phyloP scores from a whole-genome alignment of 2,329 filamentous ascomycete genomes.

The Monosporascus sp. region DNA sequence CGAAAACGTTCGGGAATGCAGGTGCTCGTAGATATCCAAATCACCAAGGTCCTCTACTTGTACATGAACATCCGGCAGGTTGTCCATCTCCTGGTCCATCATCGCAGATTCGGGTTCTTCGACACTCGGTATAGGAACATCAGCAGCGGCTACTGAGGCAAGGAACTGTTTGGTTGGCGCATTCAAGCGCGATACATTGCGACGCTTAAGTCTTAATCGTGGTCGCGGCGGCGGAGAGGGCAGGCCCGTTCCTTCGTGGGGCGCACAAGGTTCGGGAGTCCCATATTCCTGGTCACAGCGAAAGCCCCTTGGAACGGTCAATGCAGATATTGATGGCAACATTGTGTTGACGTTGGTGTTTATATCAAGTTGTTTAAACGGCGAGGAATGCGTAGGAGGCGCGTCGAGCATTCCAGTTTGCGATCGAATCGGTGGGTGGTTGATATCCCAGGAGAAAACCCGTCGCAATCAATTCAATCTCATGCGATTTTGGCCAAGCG shows the following conservation, averaged over 20 bases:
- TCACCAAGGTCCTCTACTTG: conserved; percentile 27
- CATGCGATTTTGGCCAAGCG: neutral
- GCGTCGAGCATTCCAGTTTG: neutral
- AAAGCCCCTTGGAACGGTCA: conserved; percentile 39
- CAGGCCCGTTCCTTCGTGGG: conserved; percentile 30
- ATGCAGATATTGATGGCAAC: conserved; percentile 40
- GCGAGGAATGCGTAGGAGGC: neutral
- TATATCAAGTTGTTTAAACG: neutral
- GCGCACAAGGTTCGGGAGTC: conserved; percentile 47
- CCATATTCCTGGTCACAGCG: conserved; percentile 32
- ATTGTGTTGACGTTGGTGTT: conserved; percentile 23
- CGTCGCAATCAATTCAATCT: neutral
- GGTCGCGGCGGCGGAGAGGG: conserved; percentile 45
- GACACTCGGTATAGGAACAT: conserved; percentile 60
- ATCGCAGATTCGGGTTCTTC: conserved; percentile 44
- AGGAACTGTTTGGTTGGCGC: conserved; percentile 61
- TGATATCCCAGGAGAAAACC: neutral
- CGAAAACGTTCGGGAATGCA: conserved; percentile 40
- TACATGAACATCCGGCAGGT: conserved; percentile 29
- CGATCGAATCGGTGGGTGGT: neutral
- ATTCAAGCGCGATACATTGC: conserved; percentile 44
- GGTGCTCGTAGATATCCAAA: conserved; percentile 24
- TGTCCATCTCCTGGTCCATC: conserved; percentile 35
- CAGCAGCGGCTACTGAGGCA: conserved; percentile 60
- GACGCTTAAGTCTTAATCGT: conserved; percentile 50